Evolutionary conservation across 2,329 filamentous ascomycete species (phyloP).

Genomic region (Diaporthe sp.): DNA sequence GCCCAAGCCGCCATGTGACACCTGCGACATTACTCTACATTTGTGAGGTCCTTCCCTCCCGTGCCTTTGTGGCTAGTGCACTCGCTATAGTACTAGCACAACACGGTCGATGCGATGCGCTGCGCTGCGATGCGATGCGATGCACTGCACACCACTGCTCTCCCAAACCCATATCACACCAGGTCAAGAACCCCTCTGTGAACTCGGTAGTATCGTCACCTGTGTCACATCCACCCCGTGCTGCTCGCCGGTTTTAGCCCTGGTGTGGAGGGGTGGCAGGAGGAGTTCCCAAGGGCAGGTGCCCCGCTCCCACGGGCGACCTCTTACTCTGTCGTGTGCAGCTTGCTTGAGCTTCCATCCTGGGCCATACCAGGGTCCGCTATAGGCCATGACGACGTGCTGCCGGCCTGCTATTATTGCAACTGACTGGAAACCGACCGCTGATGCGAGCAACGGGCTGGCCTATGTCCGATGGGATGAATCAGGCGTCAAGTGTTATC

Average conservation of each 20-base stretch:
- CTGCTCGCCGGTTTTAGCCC: slow-evolving; percentile 16
- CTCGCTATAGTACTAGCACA: slow-evolving; percentile 5
- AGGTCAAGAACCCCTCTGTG: slow-evolving; percentile 5
- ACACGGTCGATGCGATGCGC: background rate
- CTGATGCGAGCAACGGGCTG: slow-evolving; percentile 21
- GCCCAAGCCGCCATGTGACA: slow-evolving; percentile 23
- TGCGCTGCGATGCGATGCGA: slow-evolving; percentile 1
- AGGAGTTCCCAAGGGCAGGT: slow-evolving; percentile 8
- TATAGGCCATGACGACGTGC: slow-evolving; percentile 23
- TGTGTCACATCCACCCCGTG: slow-evolving; percentile 28
- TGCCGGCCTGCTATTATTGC: slow-evolving; percentile 15
- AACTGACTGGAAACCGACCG: slow-evolving; percentile 22
- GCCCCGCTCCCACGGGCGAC: slow-evolving; percentile 26
- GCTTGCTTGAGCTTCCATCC: slow-evolving; percentile 28
- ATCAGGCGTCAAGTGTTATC: slow-evolving; percentile 28
- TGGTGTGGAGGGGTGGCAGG: slow-evolving; percentile 21
- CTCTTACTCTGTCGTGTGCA: slow-evolving; percentile 28
- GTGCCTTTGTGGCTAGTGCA: slow-evolving; percentile 13
- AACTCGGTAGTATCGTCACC: slow-evolving; percentile 21
- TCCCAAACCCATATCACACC: slow-evolving; percentile 2
- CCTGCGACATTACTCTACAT: slow-evolving; percentile 25
- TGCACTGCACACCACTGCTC: slow-evolving; percentile 1
- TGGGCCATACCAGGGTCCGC: slow-evolving; percentile 21
- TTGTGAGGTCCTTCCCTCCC: background rate
- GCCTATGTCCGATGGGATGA: slow-evolving; percentile 24